Conservation (phyloP, 345 rosid species). For the Mercurialis annua region DNA sequence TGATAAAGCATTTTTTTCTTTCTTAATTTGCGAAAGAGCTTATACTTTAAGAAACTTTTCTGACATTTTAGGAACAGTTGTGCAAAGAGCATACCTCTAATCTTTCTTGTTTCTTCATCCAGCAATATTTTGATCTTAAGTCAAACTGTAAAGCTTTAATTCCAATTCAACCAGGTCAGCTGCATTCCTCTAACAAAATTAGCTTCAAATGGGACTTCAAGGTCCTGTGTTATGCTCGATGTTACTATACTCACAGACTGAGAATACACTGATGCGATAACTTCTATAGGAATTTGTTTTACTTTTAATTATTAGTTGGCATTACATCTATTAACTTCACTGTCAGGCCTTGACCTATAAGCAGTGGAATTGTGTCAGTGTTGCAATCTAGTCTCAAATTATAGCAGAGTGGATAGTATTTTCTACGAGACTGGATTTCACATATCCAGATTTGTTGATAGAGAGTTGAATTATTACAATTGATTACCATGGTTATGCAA, state of each 20-base stretch:
- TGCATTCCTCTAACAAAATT: not conserved
- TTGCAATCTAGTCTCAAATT: too few relatives aligned
- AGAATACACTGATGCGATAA: too few relatives aligned
- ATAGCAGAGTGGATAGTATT: too few relatives aligned
- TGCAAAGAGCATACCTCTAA: not conserved
- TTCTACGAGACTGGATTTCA: too few relatives aligned
- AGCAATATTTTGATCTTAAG: not conserved
- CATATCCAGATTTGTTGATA: too few relatives aligned
- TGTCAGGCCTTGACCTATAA: not conserved
- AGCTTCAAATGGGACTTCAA: not conserved
- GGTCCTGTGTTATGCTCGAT: not conserved
- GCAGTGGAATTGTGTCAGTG: not conserved
- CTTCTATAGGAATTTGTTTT: not conserved
- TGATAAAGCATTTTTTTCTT: not conserved
- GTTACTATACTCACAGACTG: not conserved
- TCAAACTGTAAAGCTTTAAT: not conserved
- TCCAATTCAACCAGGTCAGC: not conserved
- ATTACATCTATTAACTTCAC: not conserved
- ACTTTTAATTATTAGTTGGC: not conserved
- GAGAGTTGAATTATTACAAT: too few relatives aligned
- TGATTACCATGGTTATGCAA: not conserved
- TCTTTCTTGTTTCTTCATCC: not conserved
- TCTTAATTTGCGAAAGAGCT: not conserved
- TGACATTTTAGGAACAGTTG: not conserved
- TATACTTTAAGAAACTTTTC: not conserved